These are phyloP conservation scores for Corylus heterophylla DNA, from an alignment of 306 rosid genomes.

Conservation along the genomic window DNA sequence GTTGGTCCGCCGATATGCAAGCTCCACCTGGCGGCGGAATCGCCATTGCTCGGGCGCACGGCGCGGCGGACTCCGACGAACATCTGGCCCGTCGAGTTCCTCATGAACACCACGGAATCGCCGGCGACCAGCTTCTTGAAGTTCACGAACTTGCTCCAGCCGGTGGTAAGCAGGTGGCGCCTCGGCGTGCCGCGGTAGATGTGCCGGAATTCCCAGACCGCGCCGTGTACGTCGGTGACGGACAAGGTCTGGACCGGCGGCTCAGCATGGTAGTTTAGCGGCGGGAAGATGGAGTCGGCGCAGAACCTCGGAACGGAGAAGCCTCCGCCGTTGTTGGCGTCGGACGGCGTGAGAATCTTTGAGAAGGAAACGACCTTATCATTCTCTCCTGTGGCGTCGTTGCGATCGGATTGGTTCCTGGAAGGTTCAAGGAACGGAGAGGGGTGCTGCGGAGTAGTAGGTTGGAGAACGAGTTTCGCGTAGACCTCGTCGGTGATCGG, in stretches of 20 bases:
- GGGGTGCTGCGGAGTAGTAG: conserved; percentile 12
- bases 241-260: conserved; percentile 65
- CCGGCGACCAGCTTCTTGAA: conserved; percentile 68
- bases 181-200: conserved; percentile 75
- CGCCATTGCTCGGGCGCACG: conserved; percentile 18
- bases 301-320: conserved; percentile 79
- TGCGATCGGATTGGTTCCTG: neutral
- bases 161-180: conserved; percentile 80
- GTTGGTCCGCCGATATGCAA: conserved; percentile 21
- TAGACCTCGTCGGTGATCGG: conserved; percentile 64
- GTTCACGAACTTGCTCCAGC: conserved; percentile 84
- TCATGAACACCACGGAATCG: conserved; percentile 68
- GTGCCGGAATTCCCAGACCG: conserved; percentile 65
- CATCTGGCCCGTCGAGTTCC: conserved; percentile 36
- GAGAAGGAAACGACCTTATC: conserved; percentile 45
- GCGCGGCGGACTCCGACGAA: conserved; percentile 68
- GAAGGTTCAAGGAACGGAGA: neutral
- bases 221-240: conserved; percentile 64
- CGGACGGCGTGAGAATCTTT: conserved; percentile 72
- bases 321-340: conserved; percentile 86
- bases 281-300: conserved; percentile 70
- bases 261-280: conserved; percentile 46
- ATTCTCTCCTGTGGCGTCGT: conserved; percentile 7
- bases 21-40: conserved; percentile 22
- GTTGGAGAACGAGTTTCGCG: conserved; percentile 51